Conservation (phyloP, 2,329 filamentous ascomycete species). For the Aureobasidium sp. region DNA sequence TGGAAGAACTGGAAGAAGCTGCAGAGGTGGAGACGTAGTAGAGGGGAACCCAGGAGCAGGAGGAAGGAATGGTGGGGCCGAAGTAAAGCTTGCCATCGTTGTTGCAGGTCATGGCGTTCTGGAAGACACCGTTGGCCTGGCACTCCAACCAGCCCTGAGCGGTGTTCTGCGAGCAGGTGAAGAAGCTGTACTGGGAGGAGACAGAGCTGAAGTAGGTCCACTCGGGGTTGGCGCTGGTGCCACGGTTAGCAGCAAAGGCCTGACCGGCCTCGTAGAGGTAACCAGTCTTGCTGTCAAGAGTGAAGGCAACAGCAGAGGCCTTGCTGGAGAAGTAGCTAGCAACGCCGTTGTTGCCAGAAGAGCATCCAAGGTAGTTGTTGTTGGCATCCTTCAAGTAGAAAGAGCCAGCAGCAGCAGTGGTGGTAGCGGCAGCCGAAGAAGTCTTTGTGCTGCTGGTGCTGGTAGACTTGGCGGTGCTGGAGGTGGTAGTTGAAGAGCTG, state of each 20-base stretch:
- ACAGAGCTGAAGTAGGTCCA: neutral
- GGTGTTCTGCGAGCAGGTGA: neutral
- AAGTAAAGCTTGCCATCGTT: conserved; percentile 12
- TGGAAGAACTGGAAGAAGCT: neutral
- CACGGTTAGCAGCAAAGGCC: neutral
- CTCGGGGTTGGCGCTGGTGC: neutral
- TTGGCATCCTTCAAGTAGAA: neutral
- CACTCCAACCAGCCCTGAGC: neutral
- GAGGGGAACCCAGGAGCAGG: neutral
- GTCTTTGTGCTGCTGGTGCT: conserved; percentile 15
- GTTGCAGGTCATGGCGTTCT: conserved; percentile 8
- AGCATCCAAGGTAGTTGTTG: neutral
- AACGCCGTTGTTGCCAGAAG: neutral
- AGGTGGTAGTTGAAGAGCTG: conserved; percentile 6
- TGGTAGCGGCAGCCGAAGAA: neutral
- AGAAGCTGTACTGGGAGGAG: neutral
- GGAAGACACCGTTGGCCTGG: conserved; percentile 6
- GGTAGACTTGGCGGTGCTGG: conserved; percentile 11
- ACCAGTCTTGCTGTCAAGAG: neutral
- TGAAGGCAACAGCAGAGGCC: neutral
- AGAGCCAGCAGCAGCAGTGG: neutral
- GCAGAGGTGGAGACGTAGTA: neutral
- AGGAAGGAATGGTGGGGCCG: neutral
- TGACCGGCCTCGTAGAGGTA: neutral
- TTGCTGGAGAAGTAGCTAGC: neutral